Conservation (phyloP, 371 early-diverging fungal genomes). For the Encephalitozoon cuniculi region DNA sequence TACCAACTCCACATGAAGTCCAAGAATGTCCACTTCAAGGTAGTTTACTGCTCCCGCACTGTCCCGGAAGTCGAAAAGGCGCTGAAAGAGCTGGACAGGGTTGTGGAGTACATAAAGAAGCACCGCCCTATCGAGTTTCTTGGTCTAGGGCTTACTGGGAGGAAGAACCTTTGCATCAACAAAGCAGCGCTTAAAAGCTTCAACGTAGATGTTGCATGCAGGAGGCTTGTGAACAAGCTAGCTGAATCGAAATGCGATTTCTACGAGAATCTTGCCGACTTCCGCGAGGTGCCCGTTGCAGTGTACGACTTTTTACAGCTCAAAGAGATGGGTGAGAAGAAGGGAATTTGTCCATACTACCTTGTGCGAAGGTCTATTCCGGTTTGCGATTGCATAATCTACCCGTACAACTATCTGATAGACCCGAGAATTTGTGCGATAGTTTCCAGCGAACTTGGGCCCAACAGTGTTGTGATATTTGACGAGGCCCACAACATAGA, state of each 20-base stretch:
- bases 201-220: constrained; percentile 37
- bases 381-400: constrained; percentile 89
- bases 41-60: constrained; percentile 88
- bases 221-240: constrained; percentile 9
- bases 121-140: constrained; percentile 68
- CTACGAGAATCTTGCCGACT: constrained; percentile 64
- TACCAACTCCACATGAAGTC: constrained; percentile 63
- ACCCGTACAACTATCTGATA: constrained; percentile 93
- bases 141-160: constrained; percentile 82
- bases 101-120: constrained; percentile 71
- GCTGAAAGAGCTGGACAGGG: constrained; percentile 78
- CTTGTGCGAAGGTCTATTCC: constrained; percentile 74
- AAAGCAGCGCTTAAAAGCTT: constrained; percentile 63
- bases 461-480: constrained; percentile 86
- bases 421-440: constrained; percentile 95
- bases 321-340: constrained; percentile 67
- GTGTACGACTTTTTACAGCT: constrained; percentile 90
- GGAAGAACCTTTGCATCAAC: constrained; percentile 88
- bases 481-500: constrained; percentile 99
- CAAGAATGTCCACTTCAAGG: constrained; percentile 62
- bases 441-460: constrained; percentile 76
- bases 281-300: constrained; percentile 70
- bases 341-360: constrained; percentile 84
- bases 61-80: constrained; percentile 98
- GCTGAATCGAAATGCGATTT: constrained; percentile 37